A percentile compares a stretch with the other conserved stretches of the same genome.
phyloP scores from a whole-genome alignment of 495 filamentous ascomycete genomes.

The Hamigera avellanea region DNA sequence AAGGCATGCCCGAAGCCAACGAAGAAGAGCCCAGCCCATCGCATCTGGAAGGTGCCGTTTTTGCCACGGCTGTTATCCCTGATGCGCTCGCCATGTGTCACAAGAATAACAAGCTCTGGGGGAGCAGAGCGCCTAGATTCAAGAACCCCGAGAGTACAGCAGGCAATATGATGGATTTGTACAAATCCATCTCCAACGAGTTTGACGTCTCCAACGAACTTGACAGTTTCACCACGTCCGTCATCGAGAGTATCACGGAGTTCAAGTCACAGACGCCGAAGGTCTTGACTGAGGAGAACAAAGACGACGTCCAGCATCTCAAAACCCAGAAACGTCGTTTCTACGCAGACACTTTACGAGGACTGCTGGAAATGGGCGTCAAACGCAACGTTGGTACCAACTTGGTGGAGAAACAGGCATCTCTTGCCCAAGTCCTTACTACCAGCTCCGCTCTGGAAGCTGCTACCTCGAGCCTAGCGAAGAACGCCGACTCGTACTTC shows the following conservation, averaged over 20 bases:
- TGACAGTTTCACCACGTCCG: conserved; percentile 50
- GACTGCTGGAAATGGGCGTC: conserved; percentile 77
- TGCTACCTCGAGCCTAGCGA: conserved; percentile 10
- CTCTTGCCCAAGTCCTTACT: conserved; percentile 55
- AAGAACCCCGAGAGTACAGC: conserved; percentile 55
- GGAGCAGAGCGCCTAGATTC: conserved; percentile 52
- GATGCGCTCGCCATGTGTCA: conserved; percentile 44
- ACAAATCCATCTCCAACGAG: conserved; percentile 35
- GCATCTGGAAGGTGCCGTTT: conserved; percentile 4
- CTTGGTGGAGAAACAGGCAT: conserved; percentile 57
- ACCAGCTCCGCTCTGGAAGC: conserved; percentile 25
- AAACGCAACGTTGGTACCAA: conserved; percentile 62
- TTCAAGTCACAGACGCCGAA: conserved; percentile 73
- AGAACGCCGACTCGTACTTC: conserved; percentile 58
- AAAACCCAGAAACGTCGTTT: conserved; percentile 85
- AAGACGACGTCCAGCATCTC: conserved; percentile 67
- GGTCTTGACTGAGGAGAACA: conserved; percentile 69
- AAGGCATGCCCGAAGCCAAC: conserved; percentile 48
- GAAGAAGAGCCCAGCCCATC: conserved; percentile 14
- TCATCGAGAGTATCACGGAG: conserved; percentile 54
- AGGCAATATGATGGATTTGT: conserved; percentile 47
- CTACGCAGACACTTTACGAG: conserved; percentile 75
- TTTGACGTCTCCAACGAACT: conserved; percentile 50
- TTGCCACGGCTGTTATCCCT: conserved; percentile 15
- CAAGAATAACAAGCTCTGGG: conserved; percentile 41